These are phyloP conservation scores for Aureobasidium sp. DNA, from an alignment of 2,329 filamentous ascomycete species.

Conservation along the genomic window DNA sequence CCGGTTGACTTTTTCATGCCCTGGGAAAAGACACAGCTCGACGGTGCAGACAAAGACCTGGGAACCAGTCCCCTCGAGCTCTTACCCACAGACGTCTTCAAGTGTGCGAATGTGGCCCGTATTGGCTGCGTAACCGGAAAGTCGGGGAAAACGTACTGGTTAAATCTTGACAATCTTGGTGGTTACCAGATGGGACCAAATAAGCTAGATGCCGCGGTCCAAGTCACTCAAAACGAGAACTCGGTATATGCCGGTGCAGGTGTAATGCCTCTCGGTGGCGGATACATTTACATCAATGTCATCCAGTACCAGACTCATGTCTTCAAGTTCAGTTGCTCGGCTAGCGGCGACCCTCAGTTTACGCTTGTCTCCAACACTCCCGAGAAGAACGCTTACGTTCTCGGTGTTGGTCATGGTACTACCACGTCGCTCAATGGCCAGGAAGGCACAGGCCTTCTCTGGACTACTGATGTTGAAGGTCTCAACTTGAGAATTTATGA, in stretches of 20 bases:
- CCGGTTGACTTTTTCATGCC: conserved; percentile 45
- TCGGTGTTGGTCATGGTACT: conserved; percentile 50
- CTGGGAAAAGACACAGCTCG: conserved; percentile 40
- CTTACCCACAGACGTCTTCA: conserved; percentile 34
- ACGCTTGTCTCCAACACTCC: conserved; percentile 44
- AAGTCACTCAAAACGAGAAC: conserved; percentile 39
- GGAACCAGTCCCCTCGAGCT: conserved; percentile 39
- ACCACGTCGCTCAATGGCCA: conserved; percentile 47
- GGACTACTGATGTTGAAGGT: conserved; percentile 49
- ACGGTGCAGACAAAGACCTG: conserved; percentile 42
- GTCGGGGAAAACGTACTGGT: conserved; percentile 42
- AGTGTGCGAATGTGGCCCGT: conserved; percentile 35
- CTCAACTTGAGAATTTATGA: conserved; percentile 45
- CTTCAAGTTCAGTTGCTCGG: conserved; percentile 49
- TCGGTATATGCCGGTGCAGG: conserved; percentile 42
- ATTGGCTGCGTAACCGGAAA: conserved; percentile 44
- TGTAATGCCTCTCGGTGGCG: conserved; percentile 38
- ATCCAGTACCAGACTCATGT: conserved; percentile 47
- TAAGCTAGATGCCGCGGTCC: conserved; percentile 35
- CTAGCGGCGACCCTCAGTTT: conserved; percentile 42
- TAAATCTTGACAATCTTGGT: conserved; percentile 41
- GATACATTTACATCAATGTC: conserved; percentile 43
- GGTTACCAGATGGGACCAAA: conserved; percentile 40
- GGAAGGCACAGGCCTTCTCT: conserved; percentile 47
- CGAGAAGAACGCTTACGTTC: conserved; percentile 42